Conservation (phyloP, 2,329 filamentous ascomycete species). For the Colletotrichum falcatum region DNA sequence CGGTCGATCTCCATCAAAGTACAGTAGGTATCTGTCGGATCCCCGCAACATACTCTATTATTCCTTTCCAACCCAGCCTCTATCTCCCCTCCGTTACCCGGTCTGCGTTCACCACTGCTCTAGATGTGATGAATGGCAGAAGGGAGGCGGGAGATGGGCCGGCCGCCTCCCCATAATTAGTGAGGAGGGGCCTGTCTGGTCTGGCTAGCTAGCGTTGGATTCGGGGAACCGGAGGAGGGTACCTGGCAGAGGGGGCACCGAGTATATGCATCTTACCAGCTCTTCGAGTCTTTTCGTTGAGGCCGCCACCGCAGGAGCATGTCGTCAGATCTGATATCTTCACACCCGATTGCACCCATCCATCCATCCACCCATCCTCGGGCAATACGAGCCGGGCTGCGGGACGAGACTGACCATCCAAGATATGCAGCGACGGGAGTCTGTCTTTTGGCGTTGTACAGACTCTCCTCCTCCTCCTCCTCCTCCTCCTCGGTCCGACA, state of each 20-base stretch:
- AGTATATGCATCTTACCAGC: neutral
- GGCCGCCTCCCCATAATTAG: constrained; percentile 30
- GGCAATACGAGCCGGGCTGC: constrained; percentile 8
- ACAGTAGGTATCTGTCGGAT: neutral
- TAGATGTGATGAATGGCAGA: constrained; percentile 5
- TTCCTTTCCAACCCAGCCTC: neutral
- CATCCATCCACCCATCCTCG: neutral
- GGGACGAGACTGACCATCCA: constrained; percentile 32
- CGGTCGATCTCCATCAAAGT: neutral
- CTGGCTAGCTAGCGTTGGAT: constrained; percentile 20
- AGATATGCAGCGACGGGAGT: constrained; percentile 33
- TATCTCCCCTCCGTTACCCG: constrained; percentile 31
- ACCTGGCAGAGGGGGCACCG: constrained; percentile 2
- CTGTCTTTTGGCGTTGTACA: constrained; percentile 27
- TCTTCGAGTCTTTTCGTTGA: neutral
- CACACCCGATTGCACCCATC: too few relatives aligned
- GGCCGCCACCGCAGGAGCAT: neutral
- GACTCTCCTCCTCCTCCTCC: neutral
- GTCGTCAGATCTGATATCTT: neutral
- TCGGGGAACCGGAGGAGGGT: constrained; percentile 36
- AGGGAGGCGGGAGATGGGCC: neutral
- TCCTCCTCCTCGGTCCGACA: too few relatives aligned
- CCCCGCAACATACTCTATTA: constrained; percentile 1
- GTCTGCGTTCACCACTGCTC: too few relatives aligned
- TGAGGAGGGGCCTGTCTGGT: neutral